phyloP scores from a whole-genome alignment of 2,329 filamentous ascomycete species.

The Botrytis tulipae region DNA sequence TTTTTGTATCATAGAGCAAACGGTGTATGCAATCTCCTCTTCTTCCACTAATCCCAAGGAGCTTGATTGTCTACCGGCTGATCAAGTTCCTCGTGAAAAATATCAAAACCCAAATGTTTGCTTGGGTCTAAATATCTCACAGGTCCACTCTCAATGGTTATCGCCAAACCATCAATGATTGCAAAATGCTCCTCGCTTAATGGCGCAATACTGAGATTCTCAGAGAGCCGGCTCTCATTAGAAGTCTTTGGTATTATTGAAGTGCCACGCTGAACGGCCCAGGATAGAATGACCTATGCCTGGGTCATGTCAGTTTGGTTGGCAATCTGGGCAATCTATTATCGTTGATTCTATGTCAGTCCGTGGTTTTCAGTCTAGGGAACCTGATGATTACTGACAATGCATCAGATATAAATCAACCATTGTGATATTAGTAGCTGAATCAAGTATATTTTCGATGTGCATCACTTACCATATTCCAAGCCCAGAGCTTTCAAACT shows the following conservation, averaged over 20 bases:
- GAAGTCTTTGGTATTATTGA: not conserved
- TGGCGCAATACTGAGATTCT: not conserved
- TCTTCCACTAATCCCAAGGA: not conserved
- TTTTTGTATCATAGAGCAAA: no score
- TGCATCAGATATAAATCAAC: conserved; percentile 19
- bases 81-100: not conserved
- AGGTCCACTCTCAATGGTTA: not conserved
- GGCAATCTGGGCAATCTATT: not conserved
- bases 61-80: not conserved
- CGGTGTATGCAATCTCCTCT: no score
- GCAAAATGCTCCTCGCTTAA: not conserved
- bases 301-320: not conserved
- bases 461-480: not conserved
- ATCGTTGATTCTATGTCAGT: not conserved
- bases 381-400: not conserved
- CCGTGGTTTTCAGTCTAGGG: not conserved
- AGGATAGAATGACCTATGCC: conserved; percentile 1
- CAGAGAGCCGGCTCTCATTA: not conserved
- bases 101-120: not conserved
- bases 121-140: not conserved
- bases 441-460: no score
- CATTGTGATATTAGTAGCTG: not conserved
- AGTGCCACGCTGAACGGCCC: not conserved
- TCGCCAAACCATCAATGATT: not conserved
- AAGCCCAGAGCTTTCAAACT: conserved; percentile 1